A percentile compares a stretch with the other conserved stretches of the same genome.
These are phyloP conservation scores for Funneliformis caledonium DNA, from an alignment of 371 early-diverging fungal genomes.

Conservation along the genomic window DNA sequence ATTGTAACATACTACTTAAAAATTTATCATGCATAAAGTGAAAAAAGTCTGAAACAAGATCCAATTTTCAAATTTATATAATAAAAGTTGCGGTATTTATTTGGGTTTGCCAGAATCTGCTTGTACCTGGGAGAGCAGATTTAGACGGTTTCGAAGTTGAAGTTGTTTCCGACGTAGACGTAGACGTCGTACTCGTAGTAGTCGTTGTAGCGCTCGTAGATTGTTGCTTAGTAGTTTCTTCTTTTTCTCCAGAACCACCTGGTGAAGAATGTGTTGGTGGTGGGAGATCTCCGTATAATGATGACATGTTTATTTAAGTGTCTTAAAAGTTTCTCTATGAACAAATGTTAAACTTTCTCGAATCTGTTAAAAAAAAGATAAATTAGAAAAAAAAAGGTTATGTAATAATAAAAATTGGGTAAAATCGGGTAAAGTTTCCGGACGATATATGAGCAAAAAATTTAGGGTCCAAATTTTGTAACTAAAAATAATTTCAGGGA, in stretches of 20 bases:
- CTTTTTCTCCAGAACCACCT: slow-evolving; percentile 21
- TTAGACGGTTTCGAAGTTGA: slow-evolving; percentile 24
- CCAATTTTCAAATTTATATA: slow-evolving; percentile 12
- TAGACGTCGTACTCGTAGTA: background rate
- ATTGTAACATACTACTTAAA: background rate
- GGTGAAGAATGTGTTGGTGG: slow-evolving; percentile 31
- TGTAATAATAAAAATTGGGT: background rate
- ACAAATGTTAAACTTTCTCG: background rate
- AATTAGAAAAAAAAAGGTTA: background rate
- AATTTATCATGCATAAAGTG: background rate
- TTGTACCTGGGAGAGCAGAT: slow-evolving; percentile 42
- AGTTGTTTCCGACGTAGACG: background rate
- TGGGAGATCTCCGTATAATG: slow-evolving; percentile 38
- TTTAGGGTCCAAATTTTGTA: too few relatives aligned
- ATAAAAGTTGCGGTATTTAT: slow-evolving; percentile 9
- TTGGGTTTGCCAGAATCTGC: slow-evolving; percentile 37
- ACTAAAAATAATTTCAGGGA: too few relatives aligned
- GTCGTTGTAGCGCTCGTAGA: background rate
- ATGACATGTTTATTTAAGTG: background rate
- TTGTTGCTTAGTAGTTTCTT: slow-evolving; percentile 16
- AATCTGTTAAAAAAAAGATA: background rate
- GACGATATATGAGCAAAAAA: too few relatives aligned
- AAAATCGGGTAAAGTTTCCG: background rate
- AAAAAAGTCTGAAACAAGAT: slow-evolving; percentile 31
- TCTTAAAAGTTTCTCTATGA: background rate